Conservation (phyloP, 139 green algal genomes). For the Asterochloris erici region DNA sequence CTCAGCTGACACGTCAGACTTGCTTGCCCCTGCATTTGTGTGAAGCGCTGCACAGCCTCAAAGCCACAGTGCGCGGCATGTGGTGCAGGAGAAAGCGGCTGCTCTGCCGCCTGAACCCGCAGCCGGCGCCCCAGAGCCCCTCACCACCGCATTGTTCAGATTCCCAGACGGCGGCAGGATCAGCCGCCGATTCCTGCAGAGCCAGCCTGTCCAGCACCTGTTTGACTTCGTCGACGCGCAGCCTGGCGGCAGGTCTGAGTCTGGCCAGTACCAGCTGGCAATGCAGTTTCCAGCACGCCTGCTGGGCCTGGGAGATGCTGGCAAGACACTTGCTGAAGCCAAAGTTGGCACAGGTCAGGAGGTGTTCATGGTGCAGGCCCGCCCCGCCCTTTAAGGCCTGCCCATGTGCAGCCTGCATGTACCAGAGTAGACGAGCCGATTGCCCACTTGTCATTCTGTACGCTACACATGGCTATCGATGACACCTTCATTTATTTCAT, state of each 20-base stretch:
- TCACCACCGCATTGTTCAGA: slow-evolving; percentile 48
- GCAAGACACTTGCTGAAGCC: no score
- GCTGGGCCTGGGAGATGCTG: background rate
- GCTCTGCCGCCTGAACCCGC: slow-evolving; percentile 49
- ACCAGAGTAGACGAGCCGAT: no score
- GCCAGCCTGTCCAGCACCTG: slow-evolving; percentile 33
- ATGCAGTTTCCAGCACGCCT: slow-evolving; percentile 13
- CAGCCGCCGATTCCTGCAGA: slow-evolving; percentile 48
- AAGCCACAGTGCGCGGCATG: background rate
- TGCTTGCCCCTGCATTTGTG: background rate
- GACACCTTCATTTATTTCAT: no score
- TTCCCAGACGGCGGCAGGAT: slow-evolving; percentile 63
- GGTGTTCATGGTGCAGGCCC: no score
- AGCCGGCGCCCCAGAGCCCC: slow-evolving; percentile 1
- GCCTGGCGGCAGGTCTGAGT: background rate
- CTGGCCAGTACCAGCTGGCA: slow-evolving; percentile 2
- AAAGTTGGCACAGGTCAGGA: no score
- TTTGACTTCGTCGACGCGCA: slow-evolving; percentile 67
- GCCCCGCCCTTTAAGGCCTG: no score
- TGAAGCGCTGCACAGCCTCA: background rate
- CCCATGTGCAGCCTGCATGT: no score
- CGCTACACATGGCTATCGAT: no score
- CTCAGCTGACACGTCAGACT: background rate
- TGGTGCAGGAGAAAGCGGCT: slow-evolving; percentile 29
- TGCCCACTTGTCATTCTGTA: no score